Evolutionary conservation across 192 early-diverging fungal genomes (phyloP), one percentile per base, ranked within the genome.

Genomic region (Dispira simplex): DNA sequence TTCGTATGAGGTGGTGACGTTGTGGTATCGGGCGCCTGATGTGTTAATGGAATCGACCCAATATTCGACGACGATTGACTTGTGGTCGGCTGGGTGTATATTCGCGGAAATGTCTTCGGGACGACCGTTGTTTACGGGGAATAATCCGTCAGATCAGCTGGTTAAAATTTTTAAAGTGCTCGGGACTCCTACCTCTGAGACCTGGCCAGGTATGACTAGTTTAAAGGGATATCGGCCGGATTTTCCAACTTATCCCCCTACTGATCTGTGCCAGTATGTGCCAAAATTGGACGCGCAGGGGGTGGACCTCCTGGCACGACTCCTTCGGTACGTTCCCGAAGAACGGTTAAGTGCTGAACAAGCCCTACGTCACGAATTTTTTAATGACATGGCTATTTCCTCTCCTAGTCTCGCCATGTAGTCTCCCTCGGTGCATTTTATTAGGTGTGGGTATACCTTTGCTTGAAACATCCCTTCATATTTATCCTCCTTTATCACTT

Each of bases 101-200:
- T 90, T 91, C 80, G 90, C 90, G 53, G 90, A 92, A 67, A 90
- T 90, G 87, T 79, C 87, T 6, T 84, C 84, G 8, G 93, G 95
- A 26, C 81, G 90, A 44, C 92, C 93, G 11, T 74, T 96, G 32
- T 96, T 98, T 66, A 84, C 91, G 8, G 96, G 96, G 65, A 86
- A 80, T 32, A 95, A 92, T 8, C 82, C 88, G 20, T 71, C 80
- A 49, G 92, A 95, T 72, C 93, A 98, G 70, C 66, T 98, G 32
- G 66, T 87, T 46, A 81, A 87, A 44, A 97, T 97, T 59, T 97
- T 94, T 80, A 95, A 92, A 72, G 80, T 89, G 59, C 68, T 90
- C 69, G 90, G 90, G 44, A 90, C 90, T 12, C 90, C 90, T 14
- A 78, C 85, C 53, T 85, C 86, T 64, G 83, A 84, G 44, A 76